phyloP scores from a whole-genome alignment of 805 yeast genomes.

The Isabelozyma pseudorhagii region DNA sequence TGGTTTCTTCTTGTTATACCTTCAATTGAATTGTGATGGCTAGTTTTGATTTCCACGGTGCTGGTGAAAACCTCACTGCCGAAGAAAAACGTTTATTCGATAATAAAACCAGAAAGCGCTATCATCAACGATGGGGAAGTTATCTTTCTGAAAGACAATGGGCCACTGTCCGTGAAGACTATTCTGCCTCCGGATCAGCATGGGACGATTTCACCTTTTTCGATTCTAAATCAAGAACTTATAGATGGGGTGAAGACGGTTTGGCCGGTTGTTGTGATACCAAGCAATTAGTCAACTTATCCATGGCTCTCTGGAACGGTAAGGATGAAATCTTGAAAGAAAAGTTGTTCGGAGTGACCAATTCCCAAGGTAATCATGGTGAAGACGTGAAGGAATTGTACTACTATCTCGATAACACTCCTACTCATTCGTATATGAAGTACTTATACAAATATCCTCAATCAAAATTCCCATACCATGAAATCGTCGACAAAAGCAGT shows the following conservation, averaged over 20 bases:
- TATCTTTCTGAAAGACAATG: slow-evolving; percentile 85
- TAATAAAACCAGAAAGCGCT: slow-evolving; percentile 35
- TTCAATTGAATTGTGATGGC: neutral
- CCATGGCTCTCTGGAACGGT: slow-evolving; percentile 92
- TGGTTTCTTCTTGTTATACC: neutral
- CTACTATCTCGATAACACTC: slow-evolving; percentile 86
- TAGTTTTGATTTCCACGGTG: slow-evolving; percentile 1
- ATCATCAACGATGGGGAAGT: slow-evolving; percentile 91
- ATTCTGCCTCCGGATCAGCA: slow-evolving; percentile 81
- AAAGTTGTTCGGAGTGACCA: slow-evolving; percentile 82
- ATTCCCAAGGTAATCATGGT: slow-evolving; percentile 93
- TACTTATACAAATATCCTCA: slow-evolving; percentile 93
- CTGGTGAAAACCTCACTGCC: slow-evolving; percentile 20
- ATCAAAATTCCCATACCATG: slow-evolving; percentile 73
- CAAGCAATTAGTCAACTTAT: slow-evolving; percentile 70
- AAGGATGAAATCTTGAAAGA: slow-evolving; percentile 83
- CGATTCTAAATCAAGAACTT: slow-evolving; percentile 74
- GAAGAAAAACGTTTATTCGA: slow-evolving; percentile 37
- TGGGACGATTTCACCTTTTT: slow-evolving; percentile 89
- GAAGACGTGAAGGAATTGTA: slow-evolving; percentile 89
- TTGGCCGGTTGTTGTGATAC: slow-evolving; percentile 86
- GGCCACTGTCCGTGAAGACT: slow-evolving; percentile 87
- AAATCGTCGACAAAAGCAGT: slow-evolving; percentile 65
- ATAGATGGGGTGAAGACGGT: slow-evolving; percentile 97
- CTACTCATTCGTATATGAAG: slow-evolving; percentile 90